Evolutionary conservation across 768 basidiomycete species (phyloP).

Genomic region (Calocybe gangraenosa): DNA sequence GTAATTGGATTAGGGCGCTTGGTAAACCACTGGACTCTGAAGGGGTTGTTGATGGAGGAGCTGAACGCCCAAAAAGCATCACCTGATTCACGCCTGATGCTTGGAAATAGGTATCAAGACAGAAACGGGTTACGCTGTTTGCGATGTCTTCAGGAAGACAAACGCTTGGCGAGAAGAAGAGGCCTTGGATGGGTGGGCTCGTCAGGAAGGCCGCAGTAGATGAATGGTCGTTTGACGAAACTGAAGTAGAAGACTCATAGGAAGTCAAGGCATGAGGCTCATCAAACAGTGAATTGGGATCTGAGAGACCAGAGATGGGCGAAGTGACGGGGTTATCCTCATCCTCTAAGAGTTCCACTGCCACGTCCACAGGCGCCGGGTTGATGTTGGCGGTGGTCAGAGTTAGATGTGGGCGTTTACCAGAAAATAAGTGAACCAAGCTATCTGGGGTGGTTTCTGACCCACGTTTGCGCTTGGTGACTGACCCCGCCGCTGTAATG

Average conservation of each 20-base stretch:
- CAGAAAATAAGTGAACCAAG: not conserved
- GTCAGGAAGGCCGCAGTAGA: slow-evolving; percentile 25
- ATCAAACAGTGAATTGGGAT: slow-evolving; percentile 49
- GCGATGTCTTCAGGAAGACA: slow-evolving; percentile 49
- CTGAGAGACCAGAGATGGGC: slow-evolving; percentile 17
- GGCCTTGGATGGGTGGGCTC: slow-evolving; percentile 58
- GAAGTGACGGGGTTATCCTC: slow-evolving; percentile 4
- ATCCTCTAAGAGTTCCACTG: not conserved
- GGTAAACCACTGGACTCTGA: slow-evolving; percentile 46
- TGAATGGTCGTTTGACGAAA: not conserved
- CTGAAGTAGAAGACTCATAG: not conserved
- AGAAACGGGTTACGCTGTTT: slow-evolving; percentile 42
- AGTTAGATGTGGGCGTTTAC: slow-evolving; percentile 15
- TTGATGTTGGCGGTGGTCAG: slow-evolving; percentile 15
- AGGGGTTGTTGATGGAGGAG: slow-evolving; percentile 9
- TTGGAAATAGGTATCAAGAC: slow-evolving; percentile 54
- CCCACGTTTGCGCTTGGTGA: slow-evolving; percentile 8
- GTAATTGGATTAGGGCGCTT: slow-evolving; percentile 46
- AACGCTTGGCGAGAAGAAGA: slow-evolving; percentile 54
- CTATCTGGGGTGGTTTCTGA: not conserved
- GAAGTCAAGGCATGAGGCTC: slow-evolving; percentile 13
- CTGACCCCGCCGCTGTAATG: too few relatives aligned
- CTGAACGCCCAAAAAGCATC: slow-evolving; percentile 77
- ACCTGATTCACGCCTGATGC: slow-evolving; percentile 62
- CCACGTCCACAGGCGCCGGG: slow-evolving; percentile 4